Base-by-base conservation (phyloP, 108 stramenopile genomes). In the Cyclotella atomus region DNA sequence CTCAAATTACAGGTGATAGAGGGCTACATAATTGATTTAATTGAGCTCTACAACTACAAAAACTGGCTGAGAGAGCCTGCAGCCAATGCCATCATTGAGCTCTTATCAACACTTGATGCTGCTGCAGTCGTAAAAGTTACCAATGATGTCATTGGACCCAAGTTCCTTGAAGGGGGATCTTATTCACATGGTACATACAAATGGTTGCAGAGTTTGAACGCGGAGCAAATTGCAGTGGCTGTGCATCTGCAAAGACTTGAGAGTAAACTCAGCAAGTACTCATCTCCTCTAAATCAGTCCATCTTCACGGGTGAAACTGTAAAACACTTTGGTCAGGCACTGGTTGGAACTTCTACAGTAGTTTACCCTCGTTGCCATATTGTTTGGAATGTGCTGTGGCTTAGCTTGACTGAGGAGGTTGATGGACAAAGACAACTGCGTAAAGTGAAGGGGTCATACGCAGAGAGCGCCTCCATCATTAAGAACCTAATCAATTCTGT, bases 11-110 rank as follows among this genome's bases (percentile, higher is more conserved):
- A 84, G 71, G 77, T 79, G 34, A 65, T 78, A 41, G 47, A 54
- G 45, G 74, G 59, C 23, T 87, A 84, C 27, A 45, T 64, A 5
- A 47, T 52, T 15, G 90, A 91, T 68, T 79, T 95, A n/a, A 76
- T 88, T n/a, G 83, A 88, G 45, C 84, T 95, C 12, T 91, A 89
- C 72, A 70, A 84, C 67, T 70, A 82, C 52, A 87, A 89, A 59
- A 82, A 77, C 17, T 95, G 90, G 90, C 83, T 95, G 89, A 81
- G 86, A 83, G 94, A 95, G 66, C 87, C 91, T 44, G 80, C 90
- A 32, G 83, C 85, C 25, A 88, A 91, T 77, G 94, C 89, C 1
- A 79, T 92, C 20, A 83, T 87, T 10, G 88, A 89, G 19, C 59
- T 92, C 7, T 65, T 94, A 33, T 76, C 65, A 50, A 68, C 56